Percentiles rank a stretch among this genome's conserved stretches.
Conservation (phyloP, 108 stramenopile species). For the Ochromonas danica region DNA sequence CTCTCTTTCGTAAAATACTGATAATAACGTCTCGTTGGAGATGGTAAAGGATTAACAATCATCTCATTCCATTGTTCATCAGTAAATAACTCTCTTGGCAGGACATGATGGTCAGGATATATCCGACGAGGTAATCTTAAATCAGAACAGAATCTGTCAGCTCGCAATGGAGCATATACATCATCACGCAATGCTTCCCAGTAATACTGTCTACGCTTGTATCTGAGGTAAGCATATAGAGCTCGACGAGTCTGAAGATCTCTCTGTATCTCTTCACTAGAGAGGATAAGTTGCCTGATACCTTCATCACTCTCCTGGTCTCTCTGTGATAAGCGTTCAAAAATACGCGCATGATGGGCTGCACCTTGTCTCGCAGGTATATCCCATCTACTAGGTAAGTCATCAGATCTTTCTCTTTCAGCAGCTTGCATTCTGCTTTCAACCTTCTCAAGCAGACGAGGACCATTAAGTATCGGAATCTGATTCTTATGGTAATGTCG, state of each 20-base stretch:
- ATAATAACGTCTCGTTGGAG: constrained; percentile 15
- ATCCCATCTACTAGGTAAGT: constrained; percentile 15
- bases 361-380: constrained; percentile 13
- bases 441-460: constrained; percentile 14
- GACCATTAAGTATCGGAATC: constrained; percentile 15
- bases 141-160: constrained; percentile 10
- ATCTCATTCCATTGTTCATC: constrained; percentile 10
- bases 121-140: constrained; percentile 15
- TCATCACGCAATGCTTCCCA: constrained; percentile 14
- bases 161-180: constrained; percentile 15
- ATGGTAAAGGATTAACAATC: constrained; percentile 17
- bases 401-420: constrained; percentile 16
- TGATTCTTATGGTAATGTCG: constrained; percentile 16
- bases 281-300: constrained; percentile 15
- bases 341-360: constrained; percentile 14
- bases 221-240: constrained; percentile 16
- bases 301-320: constrained; percentile 13
- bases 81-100: constrained; percentile 6
- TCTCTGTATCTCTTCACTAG: constrained; percentile 10
- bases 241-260: constrained; percentile 5
- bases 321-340: not conserved
- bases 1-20: constrained; percentile 16
- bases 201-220: constrained; percentile 15
- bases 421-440: constrained; percentile 14
- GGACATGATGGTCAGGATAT: constrained; percentile 10